These are phyloP conservation scores for Ceratocystiopsis brevicomis DNA, from an alignment of 2,329 filamentous ascomycete species.

Conservation along the genomic window DNA sequence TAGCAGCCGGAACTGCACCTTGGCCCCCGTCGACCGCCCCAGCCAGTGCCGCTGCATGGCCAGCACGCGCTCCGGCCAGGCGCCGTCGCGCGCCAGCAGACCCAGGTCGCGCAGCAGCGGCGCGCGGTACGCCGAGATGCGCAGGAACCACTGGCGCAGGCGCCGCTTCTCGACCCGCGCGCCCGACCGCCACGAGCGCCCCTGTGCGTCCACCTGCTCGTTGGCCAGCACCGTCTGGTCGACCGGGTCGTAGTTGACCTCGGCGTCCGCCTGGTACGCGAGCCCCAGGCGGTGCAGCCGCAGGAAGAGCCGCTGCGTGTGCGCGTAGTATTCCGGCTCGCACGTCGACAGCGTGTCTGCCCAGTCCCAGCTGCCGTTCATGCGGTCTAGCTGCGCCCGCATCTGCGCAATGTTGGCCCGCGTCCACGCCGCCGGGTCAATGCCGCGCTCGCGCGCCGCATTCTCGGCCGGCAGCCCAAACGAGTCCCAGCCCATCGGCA, in stretches of 20 bases:
- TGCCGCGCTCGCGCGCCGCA: slow-evolving; percentile 65
- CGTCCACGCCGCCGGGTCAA: slow-evolving; percentile 66
- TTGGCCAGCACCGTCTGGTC: slow-evolving; percentile 83
- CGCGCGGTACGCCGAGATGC: slow-evolving; percentile 63
- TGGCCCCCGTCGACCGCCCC: slow-evolving; percentile 56
- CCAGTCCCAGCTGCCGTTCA: slow-evolving; percentile 78
- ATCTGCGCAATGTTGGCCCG: slow-evolving; percentile 62
- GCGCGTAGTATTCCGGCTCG: slow-evolving; percentile 70
- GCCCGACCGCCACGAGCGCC: slow-evolving; percentile 72
- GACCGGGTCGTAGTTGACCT: slow-evolving; percentile 81
- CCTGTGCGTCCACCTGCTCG: slow-evolving; percentile 78
- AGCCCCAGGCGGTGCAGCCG: slow-evolving; percentile 55
- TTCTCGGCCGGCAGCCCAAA: slow-evolving; percentile 86
- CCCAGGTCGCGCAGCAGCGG: slow-evolving; percentile 53
- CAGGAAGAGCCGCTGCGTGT: slow-evolving; percentile 73
- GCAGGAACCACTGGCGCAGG: slow-evolving; percentile 79
- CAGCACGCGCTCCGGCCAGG: slow-evolving; percentile 69
- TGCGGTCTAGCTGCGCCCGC: slow-evolving; percentile 60
- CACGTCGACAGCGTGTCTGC: slow-evolving; percentile 65
- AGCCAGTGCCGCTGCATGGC: slow-evolving; percentile 80
- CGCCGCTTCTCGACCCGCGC: slow-evolving; percentile 63
- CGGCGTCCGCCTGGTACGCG: slow-evolving; percentile 64
- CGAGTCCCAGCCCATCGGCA: slow-evolving; percentile 92
- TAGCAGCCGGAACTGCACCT: slow-evolving; percentile 49
- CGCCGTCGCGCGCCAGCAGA: slow-evolving; percentile 37